Evolutionary conservation across 2,329 filamentous ascomycete species (phyloP).

Genomic region (Coleophoma cylindrospora): DNA sequence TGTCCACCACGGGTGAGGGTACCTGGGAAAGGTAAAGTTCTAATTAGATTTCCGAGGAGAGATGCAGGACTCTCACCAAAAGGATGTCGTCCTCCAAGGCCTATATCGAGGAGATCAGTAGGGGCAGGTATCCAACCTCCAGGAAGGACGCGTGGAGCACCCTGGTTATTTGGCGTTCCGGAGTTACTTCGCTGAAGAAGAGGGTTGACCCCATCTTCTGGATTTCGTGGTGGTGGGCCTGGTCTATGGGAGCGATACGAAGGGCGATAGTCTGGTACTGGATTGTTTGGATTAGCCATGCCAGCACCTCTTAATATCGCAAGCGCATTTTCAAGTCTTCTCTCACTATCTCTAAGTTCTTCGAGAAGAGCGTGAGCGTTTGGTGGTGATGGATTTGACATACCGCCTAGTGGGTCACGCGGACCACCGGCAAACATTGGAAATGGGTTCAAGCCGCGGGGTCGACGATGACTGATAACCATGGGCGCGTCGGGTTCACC

Average conservation of each 20-base stretch:
- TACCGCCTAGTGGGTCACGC: slow-evolving; percentile 48
- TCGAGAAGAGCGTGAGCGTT: background rate
- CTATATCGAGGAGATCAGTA: slow-evolving; percentile 22
- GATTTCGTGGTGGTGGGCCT: slow-evolving; percentile 42
- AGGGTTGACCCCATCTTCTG: slow-evolving; percentile 82
- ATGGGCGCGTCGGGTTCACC: slow-evolving; percentile 45
- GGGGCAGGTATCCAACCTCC: slow-evolving; percentile 43
- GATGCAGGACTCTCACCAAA: slow-evolving; percentile 24
- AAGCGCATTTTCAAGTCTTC: background rate
- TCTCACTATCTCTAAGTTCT: background rate
- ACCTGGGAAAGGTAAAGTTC: slow-evolving; percentile 25
- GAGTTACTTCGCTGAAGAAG: slow-evolving; percentile 62
- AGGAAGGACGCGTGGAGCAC: slow-evolving; percentile 40
- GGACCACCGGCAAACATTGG: slow-evolving; percentile 55
- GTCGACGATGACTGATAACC: slow-evolving; percentile 40
- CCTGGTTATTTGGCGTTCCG: slow-evolving; percentile 36
- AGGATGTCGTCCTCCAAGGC: slow-evolving; percentile 20
- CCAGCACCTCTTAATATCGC: background rate
- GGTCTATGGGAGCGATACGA: slow-evolving; percentile 48
- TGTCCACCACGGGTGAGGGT: slow-evolving; percentile 37
- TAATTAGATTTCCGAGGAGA: slow-evolving; percentile 24
- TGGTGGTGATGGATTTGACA: slow-evolving; percentile 17
- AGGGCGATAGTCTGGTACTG: slow-evolving; percentile 28
- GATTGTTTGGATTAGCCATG: slow-evolving; percentile 25
- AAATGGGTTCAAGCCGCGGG: slow-evolving; percentile 56